These are phyloP conservation scores for Gastrolobium villosum DNA, from an alignment of 306 rosid species.

Conservation along the genomic window DNA sequence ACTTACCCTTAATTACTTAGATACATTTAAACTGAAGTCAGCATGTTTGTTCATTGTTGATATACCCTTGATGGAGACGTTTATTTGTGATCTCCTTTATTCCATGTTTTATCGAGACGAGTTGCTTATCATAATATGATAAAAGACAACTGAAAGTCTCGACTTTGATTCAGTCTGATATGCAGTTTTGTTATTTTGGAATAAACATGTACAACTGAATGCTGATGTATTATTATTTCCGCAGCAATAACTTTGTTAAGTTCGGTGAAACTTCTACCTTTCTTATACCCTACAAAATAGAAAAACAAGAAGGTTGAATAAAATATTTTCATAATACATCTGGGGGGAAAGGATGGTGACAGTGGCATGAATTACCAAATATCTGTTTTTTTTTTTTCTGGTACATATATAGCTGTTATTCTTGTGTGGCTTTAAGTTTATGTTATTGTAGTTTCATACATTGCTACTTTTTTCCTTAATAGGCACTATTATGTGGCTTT, in stretches of 20 bases:
- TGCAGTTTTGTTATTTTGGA: slow-evolving; percentile 26
- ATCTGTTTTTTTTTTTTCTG: neutral
- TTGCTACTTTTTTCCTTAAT: slow-evolving; percentile 21
- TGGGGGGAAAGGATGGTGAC: slow-evolving; percentile 8
- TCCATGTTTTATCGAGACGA: slow-evolving; percentile 19
- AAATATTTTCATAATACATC: slow-evolving; percentile 28
- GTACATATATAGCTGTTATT: neutral
- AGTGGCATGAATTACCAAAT: slow-evolving; percentile 30
- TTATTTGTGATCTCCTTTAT: neutral
- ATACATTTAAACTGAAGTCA: slow-evolving; percentile 21
- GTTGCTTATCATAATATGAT: slow-evolving; percentile 16
- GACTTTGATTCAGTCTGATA: slow-evolving; percentile 24
- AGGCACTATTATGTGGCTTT: slow-evolving; percentile 5
- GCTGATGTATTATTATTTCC: slow-evolving; percentile 14
- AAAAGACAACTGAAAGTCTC: neutral
- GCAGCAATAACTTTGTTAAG: neutral
- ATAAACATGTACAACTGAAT: slow-evolving; percentile 24
- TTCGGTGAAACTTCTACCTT: slow-evolving; percentile 32
- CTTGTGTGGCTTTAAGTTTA: slow-evolving; percentile 2
- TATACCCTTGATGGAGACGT: slow-evolving; percentile 26
- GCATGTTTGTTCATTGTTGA: slow-evolving; percentile 39
- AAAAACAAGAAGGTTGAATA: slow-evolving; percentile 13
- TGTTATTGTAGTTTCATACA: slow-evolving; percentile 34
- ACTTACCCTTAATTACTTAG: slow-evolving; percentile 1
- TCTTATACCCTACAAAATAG: neutral